phyloP scores from a whole-genome alignment of 2,329 filamentous ascomycete species.

The Arthrobotrys pseudoclavata region DNA sequence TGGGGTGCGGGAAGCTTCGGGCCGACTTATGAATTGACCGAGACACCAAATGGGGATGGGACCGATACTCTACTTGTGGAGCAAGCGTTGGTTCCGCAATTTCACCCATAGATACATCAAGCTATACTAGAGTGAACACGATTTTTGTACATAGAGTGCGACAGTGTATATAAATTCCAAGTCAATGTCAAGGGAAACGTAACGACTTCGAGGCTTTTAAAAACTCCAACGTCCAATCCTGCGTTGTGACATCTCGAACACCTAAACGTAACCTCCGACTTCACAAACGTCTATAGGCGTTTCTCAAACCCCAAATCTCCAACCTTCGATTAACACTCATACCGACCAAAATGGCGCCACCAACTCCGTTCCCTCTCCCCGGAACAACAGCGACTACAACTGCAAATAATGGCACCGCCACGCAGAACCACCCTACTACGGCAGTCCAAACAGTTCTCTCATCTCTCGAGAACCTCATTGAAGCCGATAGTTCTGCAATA shows the following conservation, averaged over 20 bases:
- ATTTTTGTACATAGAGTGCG: slow-evolving; percentile 11
- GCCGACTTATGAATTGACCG: slow-evolving; percentile 30
- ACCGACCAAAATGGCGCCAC: slow-evolving; percentile 18
- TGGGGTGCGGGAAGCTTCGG: slow-evolving; percentile 63
- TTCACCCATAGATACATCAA: slow-evolving; percentile 28
- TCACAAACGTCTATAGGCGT: slow-evolving; percentile 12
- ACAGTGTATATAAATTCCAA: neutral
- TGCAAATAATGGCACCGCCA: neutral
- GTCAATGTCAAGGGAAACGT: neutral
- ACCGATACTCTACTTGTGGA: slow-evolving; percentile 37
- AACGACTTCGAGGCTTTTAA: too few relatives aligned
- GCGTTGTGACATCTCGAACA: neutral
- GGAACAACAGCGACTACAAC: slow-evolving; percentile 16
- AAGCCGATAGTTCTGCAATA: slow-evolving; percentile 63
- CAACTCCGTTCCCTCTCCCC: slow-evolving; percentile 43
- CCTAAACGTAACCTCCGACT: slow-evolving; percentile 14
- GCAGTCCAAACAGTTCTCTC: slow-evolving; percentile 57
- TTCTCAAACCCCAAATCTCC: neutral
- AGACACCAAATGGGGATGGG: slow-evolving; percentile 36
- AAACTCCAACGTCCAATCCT: neutral
- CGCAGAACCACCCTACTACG: slow-evolving; percentile 30
- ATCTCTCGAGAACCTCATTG: slow-evolving; percentile 63
- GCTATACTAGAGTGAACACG: neutral
- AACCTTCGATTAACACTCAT: neutral
- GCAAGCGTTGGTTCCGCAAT: slow-evolving; percentile 42